These are phyloP conservation scores for Fusarium sp. DNA, from an alignment of 2,329 filamentous ascomycete species.

Conservation along the genomic window DNA sequence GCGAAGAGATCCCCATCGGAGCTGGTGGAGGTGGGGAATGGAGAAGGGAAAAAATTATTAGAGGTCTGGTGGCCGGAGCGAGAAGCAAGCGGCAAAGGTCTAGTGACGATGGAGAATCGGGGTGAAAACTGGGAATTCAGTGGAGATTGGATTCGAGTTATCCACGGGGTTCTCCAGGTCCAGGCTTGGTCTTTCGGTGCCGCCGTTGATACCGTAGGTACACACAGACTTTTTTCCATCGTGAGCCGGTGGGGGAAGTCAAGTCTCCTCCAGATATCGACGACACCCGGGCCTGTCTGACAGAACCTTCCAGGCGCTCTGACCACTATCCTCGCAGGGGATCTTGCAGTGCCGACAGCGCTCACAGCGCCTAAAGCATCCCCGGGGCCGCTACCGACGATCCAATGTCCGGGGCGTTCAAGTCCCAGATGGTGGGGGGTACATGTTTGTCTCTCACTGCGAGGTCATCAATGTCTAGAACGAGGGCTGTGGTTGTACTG, in stretches of 20 bases:
- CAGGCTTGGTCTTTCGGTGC: neutral
- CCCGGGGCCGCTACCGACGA: slow-evolving; percentile 10
- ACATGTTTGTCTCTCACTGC: neutral
- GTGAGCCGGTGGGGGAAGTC: slow-evolving; percentile 19
- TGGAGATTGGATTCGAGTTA: neutral
- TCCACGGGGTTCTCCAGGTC: neutral
- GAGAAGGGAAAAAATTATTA: neutral
- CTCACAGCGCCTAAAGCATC: neutral
- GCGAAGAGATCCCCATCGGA: neutral
- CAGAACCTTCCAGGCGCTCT: slow-evolving; percentile 20
- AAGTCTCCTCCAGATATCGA: neutral
- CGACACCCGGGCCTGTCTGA: slow-evolving; percentile 5
- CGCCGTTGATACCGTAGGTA: neutral
- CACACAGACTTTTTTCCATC: neutral
- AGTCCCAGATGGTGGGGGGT: slow-evolving; percentile 18
- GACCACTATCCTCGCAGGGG: slow-evolving; percentile 10
- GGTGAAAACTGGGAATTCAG: neutral
- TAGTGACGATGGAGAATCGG: neutral
- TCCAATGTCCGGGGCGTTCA: slow-evolving; percentile 19
- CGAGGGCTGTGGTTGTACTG: neutral
- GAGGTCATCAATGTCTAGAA: neutral
- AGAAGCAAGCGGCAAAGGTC: neutral
- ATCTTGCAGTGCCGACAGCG: slow-evolving; percentile 7
- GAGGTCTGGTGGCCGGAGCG: neutral
- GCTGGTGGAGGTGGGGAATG: slow-evolving; percentile 11